A percentile compares a stretch with the other conserved stretches of the same genome.
phyloP scores from a whole-genome alignment of 108 stramenopile species.

The Nitzschia sp. region DNA sequence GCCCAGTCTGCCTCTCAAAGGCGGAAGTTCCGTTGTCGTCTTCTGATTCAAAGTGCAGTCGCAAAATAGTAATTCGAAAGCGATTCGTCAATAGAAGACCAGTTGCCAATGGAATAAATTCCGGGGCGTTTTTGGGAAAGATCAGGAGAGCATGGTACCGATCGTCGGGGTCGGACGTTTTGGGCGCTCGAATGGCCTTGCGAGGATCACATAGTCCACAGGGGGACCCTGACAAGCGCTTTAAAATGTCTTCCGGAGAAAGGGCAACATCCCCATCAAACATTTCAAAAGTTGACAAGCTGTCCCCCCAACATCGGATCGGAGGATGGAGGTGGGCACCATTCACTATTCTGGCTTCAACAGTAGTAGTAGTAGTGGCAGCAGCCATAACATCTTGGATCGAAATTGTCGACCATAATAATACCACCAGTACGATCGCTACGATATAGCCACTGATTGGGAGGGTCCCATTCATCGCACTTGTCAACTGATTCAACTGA shows the following conservation, averaged over 20 bases:
- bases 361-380: not conserved
- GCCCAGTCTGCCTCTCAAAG: not conserved
- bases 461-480: no score
- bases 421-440: no score
- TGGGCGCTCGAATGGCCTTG: not conserved
- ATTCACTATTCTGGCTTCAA: not conserved
- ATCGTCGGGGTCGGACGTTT: not conserved
- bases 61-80: conserved; percentile 3
- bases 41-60: conserved; percentile 1
- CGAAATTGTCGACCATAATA: no score
- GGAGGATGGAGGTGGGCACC: not conserved
- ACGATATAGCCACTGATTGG: no score
- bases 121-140: not conserved
- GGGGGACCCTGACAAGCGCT: no score
- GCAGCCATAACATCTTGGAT: no score
- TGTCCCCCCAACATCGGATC: not conserved
- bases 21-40: not conserved
- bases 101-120: conserved; percentile 9
- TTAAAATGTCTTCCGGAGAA: no score
- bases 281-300: not conserved
- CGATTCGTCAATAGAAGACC: conserved; percentile 5
- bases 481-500: no score
- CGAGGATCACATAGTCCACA: not conserved
- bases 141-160: not conserved
- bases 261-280: not conserved